A percentile compares a stretch with the other conserved stretches of the same genome.
Evolutionary conservation across 805 yeast species (phyloP).

Genomic region (Blastobotrys parvus): DNA sequence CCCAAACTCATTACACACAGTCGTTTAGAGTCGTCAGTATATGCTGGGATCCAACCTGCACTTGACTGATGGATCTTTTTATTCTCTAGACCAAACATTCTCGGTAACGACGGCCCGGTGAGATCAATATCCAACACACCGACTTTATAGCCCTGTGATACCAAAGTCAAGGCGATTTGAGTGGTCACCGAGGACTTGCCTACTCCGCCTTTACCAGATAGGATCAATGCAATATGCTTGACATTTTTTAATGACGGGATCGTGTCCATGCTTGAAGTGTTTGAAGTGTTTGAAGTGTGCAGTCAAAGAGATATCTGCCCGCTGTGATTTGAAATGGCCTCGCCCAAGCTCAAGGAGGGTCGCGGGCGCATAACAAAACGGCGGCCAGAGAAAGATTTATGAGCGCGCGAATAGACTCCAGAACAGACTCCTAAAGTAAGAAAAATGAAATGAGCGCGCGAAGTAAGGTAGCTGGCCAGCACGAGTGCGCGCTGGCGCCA

Average conservation of each 20-base stretch:
- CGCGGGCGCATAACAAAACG: too few relatives aligned
- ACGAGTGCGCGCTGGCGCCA: too few relatives aligned
- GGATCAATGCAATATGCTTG: conserved; percentile 68
- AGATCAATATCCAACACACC: conserved; percentile 93
- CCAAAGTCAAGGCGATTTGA: conserved; percentile 80
- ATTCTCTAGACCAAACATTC: conserved; percentile 88
- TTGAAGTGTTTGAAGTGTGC: not conserved
- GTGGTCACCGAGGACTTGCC: conserved; percentile 96
- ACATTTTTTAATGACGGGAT: conserved; percentile 38
- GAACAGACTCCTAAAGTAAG: too few relatives aligned
- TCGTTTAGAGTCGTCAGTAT: conserved; percentile 35
- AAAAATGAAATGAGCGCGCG: too few relatives aligned
- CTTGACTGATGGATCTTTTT: conserved; percentile 72
- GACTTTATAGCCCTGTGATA: conserved; percentile 63
- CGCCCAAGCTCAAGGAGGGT: too few relatives aligned
- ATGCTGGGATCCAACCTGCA: conserved; percentile 91
- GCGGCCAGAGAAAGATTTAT: too few relatives aligned
- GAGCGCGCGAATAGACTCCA: too few relatives aligned
- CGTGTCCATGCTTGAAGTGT: conserved; percentile 8
- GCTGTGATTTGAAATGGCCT: too few relatives aligned
- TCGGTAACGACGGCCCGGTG: conserved; percentile 93
- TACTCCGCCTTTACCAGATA: conserved; percentile 96
- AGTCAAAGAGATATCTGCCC: too few relatives aligned
- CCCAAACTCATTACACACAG: conserved; percentile 81
- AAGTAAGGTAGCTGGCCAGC: too few relatives aligned